phyloP scores from a whole-genome alignment of 2,329 filamentous ascomycete species.

The Dactylellina cionopaga region DNA sequence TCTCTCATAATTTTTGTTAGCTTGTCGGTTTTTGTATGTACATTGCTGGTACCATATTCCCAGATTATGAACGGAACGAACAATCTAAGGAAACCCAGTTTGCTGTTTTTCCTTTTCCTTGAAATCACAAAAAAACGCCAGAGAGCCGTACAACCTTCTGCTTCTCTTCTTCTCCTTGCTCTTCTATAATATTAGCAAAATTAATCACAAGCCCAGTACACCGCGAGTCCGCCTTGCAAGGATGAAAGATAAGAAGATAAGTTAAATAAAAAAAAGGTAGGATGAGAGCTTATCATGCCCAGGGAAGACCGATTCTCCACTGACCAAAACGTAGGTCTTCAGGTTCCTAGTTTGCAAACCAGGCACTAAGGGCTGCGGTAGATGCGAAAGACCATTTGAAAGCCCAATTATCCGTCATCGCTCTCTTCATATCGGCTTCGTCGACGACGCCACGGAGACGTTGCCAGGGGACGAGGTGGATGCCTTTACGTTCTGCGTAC shows the following conservation, averaged over 20 bases:
- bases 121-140: not conserved
- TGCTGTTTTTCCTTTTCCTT: not conserved
- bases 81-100: not conserved
- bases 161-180: too few species aligned
- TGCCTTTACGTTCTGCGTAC: slow-evolving; percentile 33
- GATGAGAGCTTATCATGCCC: not conserved
- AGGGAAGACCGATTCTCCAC: not conserved
- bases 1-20: not conserved
- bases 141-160: too few species aligned
- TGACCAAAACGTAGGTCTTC: not conserved
- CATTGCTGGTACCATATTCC: slow-evolving; percentile 4
- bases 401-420: slow-evolving; percentile 20
- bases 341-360: slow-evolving; percentile 42
- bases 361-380: slow-evolving; percentile 38
- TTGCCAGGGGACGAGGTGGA: slow-evolving; percentile 8
- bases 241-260: too few species aligned
- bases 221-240: too few species aligned
- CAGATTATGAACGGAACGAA: not conserved
- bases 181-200: too few species aligned
- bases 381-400: slow-evolving; percentile 41
- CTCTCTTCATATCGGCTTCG: not conserved
- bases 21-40: slow-evolving; percentile 8
- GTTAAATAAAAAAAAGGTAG: too few species aligned
- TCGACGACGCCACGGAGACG: not conserved
- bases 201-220: too few species aligned